Evolutionary conservation across 2,329 filamentous ascomycete species (phyloP), one percentile per base, ranked within the genome.

Genomic region (Aspergillus proliferans): DNA sequence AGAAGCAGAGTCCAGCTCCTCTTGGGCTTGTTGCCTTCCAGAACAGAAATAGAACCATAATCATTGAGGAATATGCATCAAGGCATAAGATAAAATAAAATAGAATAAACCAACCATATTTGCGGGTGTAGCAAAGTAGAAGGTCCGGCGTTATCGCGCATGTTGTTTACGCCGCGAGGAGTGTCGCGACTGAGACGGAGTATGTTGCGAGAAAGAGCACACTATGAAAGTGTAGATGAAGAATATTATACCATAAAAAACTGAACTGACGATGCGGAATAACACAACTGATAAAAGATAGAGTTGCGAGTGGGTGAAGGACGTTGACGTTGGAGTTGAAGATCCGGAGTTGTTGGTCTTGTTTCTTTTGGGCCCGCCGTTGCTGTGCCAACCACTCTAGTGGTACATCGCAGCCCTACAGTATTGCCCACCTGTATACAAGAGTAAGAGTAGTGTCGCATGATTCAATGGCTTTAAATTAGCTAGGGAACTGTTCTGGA

Each of bases 301-400:
- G 9, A 14, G 14, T 14, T 5, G 38, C 5, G 38, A 19, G 18
- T 40, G 18, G 12, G 14, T 26, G n/a, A 22, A 28, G 8, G 41
- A 28, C 15, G 40, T 19, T 19, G 18, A 30, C 9, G 22, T 9
- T 28, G 41, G 6, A 43, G 22, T 5, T 18, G 21, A 7, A 43
- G 41, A 18, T 26, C 24, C 7, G 41, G 24, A 43, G 24, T 26
- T 46, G 36, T 45, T 49, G 47, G 18, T 45, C 30, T 28, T 30
- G n/a, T 34, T 15, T 41, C n/a, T 26, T 38, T 40, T 40, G 45
- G 14, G 22, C 12, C 12, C 12, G 15, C 34, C 46, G 57, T 59
- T 59, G 58, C 58, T 52, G 56, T 54, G 58, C 54, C 57, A 61
- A 60, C 58, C 22, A 40, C 10, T 18, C 1, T 9, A 7, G 34